These are phyloP conservation scores for Boletus reticulatus DNA, from an alignment of 768 basidiomycete genomes.

Conservation along the genomic window DNA sequence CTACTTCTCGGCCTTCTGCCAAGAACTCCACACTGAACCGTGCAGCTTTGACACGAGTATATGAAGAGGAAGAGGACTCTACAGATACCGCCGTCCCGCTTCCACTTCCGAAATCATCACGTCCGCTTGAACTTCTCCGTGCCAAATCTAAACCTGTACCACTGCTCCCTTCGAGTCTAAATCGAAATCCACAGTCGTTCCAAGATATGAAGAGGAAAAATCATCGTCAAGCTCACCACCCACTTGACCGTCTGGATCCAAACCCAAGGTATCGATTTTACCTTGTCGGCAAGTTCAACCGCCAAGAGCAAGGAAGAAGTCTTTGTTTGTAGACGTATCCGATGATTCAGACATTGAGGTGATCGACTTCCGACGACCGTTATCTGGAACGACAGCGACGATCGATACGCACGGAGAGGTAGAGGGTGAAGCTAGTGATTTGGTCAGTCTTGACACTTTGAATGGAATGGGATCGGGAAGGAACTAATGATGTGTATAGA, in stretches of 20 bases:
- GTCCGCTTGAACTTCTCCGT: slow-evolving; percentile 29
- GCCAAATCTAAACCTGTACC: slow-evolving; percentile 3
- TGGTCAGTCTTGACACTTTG: slow-evolving; percentile 4
- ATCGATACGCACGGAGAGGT: background rate
- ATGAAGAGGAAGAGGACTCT: slow-evolving; percentile 12
- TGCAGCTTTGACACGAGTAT: background rate
- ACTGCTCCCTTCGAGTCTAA: background rate
- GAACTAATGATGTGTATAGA: slow-evolving; percentile 3
- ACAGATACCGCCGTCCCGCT: background rate
- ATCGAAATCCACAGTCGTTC: background rate
- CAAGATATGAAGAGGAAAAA: slow-evolving; percentile 14
- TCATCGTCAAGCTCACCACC: slow-evolving; percentile 4
- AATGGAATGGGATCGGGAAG: background rate
- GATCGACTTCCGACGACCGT: slow-evolving; percentile 8
- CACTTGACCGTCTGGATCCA: background rate
- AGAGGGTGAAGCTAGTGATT: background rate
- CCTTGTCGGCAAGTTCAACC: background rate
- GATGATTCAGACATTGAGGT: slow-evolving; percentile 23
- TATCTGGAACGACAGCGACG: background rate
- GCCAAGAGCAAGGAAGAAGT: slow-evolving; percentile 7
- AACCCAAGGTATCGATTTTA: background rate
- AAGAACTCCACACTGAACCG: background rate
- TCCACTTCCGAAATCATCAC: slow-evolving; percentile 14
- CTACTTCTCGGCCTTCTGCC: background rate
- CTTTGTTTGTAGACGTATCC: slow-evolving; percentile 23